Percentiles rank a stretch among this genome's conserved stretches.
Conservation (phyloP, 2,329 filamentous ascomycete species). For the Colletotrichum incanum region DNA sequence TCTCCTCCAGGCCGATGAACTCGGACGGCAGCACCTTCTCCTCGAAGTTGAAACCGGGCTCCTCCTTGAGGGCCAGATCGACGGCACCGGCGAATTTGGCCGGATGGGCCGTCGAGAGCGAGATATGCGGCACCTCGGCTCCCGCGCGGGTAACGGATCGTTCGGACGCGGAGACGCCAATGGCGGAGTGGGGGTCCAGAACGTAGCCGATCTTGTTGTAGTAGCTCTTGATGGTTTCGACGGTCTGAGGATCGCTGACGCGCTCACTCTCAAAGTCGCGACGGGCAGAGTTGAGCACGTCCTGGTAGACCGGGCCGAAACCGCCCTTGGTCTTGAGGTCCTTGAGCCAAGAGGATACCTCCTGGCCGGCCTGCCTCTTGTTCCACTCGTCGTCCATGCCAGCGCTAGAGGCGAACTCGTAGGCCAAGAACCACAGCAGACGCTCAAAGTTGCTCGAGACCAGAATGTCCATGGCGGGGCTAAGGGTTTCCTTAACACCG, state of each 20-base stretch:
- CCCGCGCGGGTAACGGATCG: slow-evolving; percentile 74
- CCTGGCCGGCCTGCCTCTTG: slow-evolving; percentile 80
- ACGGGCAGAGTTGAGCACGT: slow-evolving; percentile 80
- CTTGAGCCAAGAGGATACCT: slow-evolving; percentile 84
- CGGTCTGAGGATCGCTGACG: slow-evolving; percentile 76
- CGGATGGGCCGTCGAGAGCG: slow-evolving; percentile 93
- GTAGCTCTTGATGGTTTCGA: slow-evolving; percentile 73
- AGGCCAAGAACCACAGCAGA: slow-evolving; percentile 92
- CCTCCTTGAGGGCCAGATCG: slow-evolving; percentile 80
- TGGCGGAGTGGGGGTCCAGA: slow-evolving; percentile 92
- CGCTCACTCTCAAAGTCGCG: slow-evolving; percentile 86
- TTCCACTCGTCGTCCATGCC: slow-evolving; percentile 77
- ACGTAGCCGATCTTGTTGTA: slow-evolving; percentile 80
- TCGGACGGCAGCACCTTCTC: slow-evolving; percentile 83
- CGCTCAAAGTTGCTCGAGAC: slow-evolving; percentile 98
- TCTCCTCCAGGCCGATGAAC: slow-evolving; percentile 83
- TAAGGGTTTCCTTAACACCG: slow-evolving; percentile 91
- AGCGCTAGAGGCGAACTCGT: slow-evolving; percentile 74
- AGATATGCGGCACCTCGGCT: slow-evolving; percentile 78
- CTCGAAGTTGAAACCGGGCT: slow-evolving; percentile 82
- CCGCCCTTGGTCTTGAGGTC: slow-evolving; percentile 86
- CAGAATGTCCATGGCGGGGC: slow-evolving; percentile 97
- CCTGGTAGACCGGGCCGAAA: slow-evolving; percentile 82
- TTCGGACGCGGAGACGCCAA: slow-evolving; percentile 84
- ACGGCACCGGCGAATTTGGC: slow-evolving; percentile 95